Percentiles rank a stretch among this genome's conserved stretches.
Evolutionary conservation across 1,284 basidiomycete species (phyloP).

Genomic region (Coniophora puteana): DNA sequence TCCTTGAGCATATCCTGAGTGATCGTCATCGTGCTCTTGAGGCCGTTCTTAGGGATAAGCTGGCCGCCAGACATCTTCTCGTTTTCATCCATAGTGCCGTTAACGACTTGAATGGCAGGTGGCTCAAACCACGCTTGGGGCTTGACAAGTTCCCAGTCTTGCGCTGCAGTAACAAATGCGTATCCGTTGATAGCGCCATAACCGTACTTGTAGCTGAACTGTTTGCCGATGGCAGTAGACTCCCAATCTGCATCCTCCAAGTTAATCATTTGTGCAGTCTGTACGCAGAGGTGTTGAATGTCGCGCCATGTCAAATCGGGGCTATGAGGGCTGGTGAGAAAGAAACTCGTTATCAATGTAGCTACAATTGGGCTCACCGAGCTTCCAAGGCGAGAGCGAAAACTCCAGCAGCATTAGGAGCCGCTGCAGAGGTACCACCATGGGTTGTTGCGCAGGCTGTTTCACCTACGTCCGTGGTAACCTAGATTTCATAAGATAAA

Average conservation of each 20-base stretch:
- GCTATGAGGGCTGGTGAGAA: constrained; percentile 34
- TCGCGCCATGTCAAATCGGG: constrained; percentile 98
- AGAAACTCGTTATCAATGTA: constrained; percentile 13
- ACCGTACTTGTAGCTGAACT: constrained; percentile 97
- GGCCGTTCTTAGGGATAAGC: constrained; percentile 65
- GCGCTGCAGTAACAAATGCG: constrained; percentile 78
- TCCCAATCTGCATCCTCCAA: constrained; percentile 95
- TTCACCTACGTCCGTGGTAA: constrained; percentile 92
- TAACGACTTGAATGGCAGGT: constrained; percentile 63
- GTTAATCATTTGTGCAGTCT: constrained; percentile 80
- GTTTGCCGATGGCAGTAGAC: constrained; percentile 70
- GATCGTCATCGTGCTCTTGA: constrained; percentile 66
- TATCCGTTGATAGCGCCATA: constrained; percentile 90
- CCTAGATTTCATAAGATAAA: constrained; percentile 50
- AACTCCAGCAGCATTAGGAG: constrained; percentile 92
- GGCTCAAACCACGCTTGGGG: constrained; percentile 91
- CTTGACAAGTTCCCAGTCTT: constrained; percentile 85
- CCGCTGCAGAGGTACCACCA: constrained; percentile 97
- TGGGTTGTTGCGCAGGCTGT: constrained; percentile 82
- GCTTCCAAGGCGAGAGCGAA: constrained; percentile 85
- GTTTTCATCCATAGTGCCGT: constrained; percentile 56
- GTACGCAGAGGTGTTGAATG: constrained; percentile 87
- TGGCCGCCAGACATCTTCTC: constrained; percentile 60
- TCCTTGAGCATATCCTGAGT: constrained; percentile 68
- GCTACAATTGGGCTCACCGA: constrained; percentile 46